These are phyloP conservation scores for Naumovozyma dairenensis DNA, from an alignment of 805 yeast genomes.

Conservation along the genomic window DNA sequence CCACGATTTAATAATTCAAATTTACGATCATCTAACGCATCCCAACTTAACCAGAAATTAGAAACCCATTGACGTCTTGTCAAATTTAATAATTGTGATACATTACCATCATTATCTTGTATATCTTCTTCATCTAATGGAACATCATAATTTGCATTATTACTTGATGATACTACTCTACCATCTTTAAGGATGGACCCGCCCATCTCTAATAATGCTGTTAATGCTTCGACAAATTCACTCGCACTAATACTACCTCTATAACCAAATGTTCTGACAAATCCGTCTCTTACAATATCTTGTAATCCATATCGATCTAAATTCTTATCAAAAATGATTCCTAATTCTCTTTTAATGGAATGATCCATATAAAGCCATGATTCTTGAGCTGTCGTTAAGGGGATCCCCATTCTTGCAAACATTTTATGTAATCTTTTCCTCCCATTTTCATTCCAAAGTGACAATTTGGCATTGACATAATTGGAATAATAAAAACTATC, in stretches of 20 bases:
- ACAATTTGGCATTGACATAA: slow-evolving; percentile 77
- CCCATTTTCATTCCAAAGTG: slow-evolving; percentile 88
- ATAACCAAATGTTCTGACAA: slow-evolving; percentile 76
- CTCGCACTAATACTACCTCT: slow-evolving; percentile 83
- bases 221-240: slow-evolving; percentile 82
- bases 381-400: slow-evolving; percentile 80
- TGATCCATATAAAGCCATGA: slow-evolving; percentile 88
- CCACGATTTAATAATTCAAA: slow-evolving; percentile 37
- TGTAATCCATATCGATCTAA: slow-evolving; percentile 71
- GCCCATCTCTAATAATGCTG: slow-evolving; percentile 73
- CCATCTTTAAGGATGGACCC: slow-evolving; percentile 13
- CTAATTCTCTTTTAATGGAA: slow-evolving; percentile 62
- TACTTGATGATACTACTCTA: slow-evolving; percentile 9
- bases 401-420: slow-evolving; percentile 94
- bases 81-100: slow-evolving; percentile 26
- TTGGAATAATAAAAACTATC: slow-evolving; percentile 87
- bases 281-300: slow-evolving; percentile 77
- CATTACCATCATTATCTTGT: slow-evolving; percentile 22
- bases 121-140: slow-evolving; percentile 22
- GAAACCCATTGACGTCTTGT: slow-evolving; percentile 62
- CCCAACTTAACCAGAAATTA: slow-evolving; percentile 66
- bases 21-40: slow-evolving; percentile 42
- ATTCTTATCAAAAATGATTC: slow-evolving; percentile 57
- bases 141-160: slow-evolving; percentile 14
- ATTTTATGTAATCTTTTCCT: slow-evolving; percentile 74